These are phyloP conservation scores for Pythium guiyangense DNA, from an alignment of 352 stramenopile genomes.

Conservation along the genomic window DNA sequence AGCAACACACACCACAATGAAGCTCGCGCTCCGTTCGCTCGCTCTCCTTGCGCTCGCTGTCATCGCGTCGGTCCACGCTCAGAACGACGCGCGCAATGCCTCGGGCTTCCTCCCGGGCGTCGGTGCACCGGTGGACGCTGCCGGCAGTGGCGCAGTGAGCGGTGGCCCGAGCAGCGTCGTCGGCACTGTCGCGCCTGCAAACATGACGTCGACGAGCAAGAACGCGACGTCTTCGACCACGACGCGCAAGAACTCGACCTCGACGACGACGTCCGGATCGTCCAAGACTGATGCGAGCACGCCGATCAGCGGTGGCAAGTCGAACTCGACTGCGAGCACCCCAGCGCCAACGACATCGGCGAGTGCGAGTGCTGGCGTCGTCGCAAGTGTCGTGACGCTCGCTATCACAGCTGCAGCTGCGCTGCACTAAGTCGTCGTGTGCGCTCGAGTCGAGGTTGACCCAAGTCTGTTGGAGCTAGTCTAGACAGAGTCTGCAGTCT, in stretches of 20 bases:
- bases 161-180: constrained; percentile 9
- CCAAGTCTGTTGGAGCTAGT: no score
- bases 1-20: constrained; percentile 1
- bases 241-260: constrained; percentile 12
- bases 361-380: constrained; percentile 5
- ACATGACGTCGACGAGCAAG: constrained; percentile 2
- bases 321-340: constrained; percentile 13
- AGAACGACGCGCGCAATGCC: constrained; percentile 1
- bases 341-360: constrained; percentile 6
- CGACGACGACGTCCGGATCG: background rate
- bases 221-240: constrained; percentile 11
- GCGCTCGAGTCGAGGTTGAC: no score
- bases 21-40: constrained; percentile 5
- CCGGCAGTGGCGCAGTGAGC: constrained; percentile 8
- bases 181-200: background rate
- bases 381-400: constrained; percentile 18
- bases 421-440: background rate
- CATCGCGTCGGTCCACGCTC: background rate
- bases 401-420: constrained; percentile 19
- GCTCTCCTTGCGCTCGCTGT: constrained; percentile 1
- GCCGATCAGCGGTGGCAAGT: constrained; percentile 7
- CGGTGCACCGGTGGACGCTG: constrained; percentile 4
- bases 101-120: constrained; percentile 13
- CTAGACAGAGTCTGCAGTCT: background rate
- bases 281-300: background rate